These are phyloP conservation scores for Fusarium irregulare DNA, from an alignment of 2,329 filamentous ascomycete genomes.

Conservation along the genomic window DNA sequence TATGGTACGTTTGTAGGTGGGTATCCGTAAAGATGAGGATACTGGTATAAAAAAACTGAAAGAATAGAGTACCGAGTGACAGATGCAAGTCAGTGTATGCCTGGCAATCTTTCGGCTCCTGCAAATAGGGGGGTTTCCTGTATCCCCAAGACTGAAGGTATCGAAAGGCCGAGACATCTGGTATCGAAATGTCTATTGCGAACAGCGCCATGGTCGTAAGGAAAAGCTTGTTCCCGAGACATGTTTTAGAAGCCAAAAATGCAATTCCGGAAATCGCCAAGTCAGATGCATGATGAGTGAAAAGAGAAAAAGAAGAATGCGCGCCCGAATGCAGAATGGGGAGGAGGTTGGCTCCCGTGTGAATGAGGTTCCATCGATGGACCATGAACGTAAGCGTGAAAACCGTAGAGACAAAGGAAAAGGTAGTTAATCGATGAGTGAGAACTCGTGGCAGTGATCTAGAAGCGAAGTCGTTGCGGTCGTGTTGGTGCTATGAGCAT, in stretches of 20 bases:
- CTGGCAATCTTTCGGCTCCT: slow-evolving; percentile 20
- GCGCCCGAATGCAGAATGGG: slow-evolving; percentile 40
- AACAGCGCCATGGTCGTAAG: slow-evolving; percentile 36
- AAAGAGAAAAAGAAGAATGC: slow-evolving; percentile 31
- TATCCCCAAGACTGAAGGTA: slow-evolving; percentile 13
- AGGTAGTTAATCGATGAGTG: slow-evolving; percentile 35
- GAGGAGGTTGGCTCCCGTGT: slow-evolving; percentile 32
- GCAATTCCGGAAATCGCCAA: slow-evolving; percentile 34
- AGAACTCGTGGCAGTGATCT: slow-evolving; percentile 43
- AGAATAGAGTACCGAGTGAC: slow-evolving; percentile 35
- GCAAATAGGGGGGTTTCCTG: slow-evolving; percentile 7
- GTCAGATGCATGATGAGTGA: slow-evolving; percentile 36
- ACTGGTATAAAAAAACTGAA: slow-evolving; percentile 45
- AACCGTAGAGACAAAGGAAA: slow-evolving; percentile 30
- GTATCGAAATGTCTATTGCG: slow-evolving; percentile 36
- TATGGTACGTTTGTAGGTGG: slow-evolving; percentile 21
- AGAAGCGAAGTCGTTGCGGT: slow-evolving; percentile 47
- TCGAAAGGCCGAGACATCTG: slow-evolving; percentile 39
- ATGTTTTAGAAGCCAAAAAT: slow-evolving; percentile 40
- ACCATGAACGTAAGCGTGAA: slow-evolving; percentile 39
- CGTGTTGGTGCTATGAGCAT: slow-evolving; percentile 46
- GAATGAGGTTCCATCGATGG: slow-evolving; percentile 34
- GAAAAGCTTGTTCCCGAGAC: slow-evolving; percentile 34
- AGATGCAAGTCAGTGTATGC: slow-evolving; percentile 25
- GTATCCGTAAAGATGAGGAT: slow-evolving; percentile 40